Evolutionary conservation across 148 eudicot species (phyloP), one percentile per base, ranked within the genome.

Genomic region (Rhododendron ovatum): DNA sequence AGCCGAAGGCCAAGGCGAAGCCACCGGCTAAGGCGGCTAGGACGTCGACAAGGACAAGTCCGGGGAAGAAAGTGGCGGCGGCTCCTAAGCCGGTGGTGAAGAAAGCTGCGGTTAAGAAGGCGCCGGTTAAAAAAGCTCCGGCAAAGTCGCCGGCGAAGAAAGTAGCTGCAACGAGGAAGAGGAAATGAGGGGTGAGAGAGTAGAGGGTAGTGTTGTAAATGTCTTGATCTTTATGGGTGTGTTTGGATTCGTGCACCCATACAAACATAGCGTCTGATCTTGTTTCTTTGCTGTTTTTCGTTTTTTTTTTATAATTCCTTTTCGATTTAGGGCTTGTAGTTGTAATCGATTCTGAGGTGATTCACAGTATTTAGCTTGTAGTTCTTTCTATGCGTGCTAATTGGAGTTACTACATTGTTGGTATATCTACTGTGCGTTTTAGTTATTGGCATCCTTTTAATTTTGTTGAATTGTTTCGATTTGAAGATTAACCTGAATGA

Each of bases 21-120:
- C 87, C 94, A 83, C 87, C 94, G 1, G 92, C 92, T 2, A 95
- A 94, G 92, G 96, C 85, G 2, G 91, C 95, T 0, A 92, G 89
- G 85, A 93, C 95, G 0, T 50, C 92, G 15, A 80, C 92, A 0
- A 91, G 90, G 73, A 75, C 92, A 0, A 86, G 92, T 35, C 94
- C 95, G 0, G 87, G 93, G 4, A 94, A 88, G 94, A 93, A 88
- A 41, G n/a, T 22, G n/a, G 93, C 88, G 2, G 90, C 89, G 48
- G 88, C 90, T 28, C 86, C 87, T 3, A 89, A 87, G 81, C 20
- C 89, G 1, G 83, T 86, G 0, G 43, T 89, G 0, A 91, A 91
- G 89, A 92, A 89, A 15, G 24, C 89, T 2, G 82, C 88, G 0
- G 45, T 88, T 0, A 91, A 91, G 90, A 92, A 89, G 77, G 90